These are phyloP conservation scores for Daldinia grandis DNA, from an alignment of 495 filamentous ascomycete genomes.

Conservation along the genomic window DNA sequence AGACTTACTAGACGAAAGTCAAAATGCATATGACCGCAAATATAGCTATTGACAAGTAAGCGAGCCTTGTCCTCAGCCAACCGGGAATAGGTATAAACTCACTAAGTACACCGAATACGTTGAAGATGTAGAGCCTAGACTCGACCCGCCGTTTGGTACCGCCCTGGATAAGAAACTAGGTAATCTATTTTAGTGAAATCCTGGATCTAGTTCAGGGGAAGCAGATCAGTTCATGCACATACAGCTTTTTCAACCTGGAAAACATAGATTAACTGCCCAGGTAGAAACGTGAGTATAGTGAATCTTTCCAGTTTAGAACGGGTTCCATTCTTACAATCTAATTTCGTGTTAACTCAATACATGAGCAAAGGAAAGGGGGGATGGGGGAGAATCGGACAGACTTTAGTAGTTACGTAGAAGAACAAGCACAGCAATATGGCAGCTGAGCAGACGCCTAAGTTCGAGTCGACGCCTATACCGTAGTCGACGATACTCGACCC, in stretches of 20 bases:
- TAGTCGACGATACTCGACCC: constrained; percentile 59
- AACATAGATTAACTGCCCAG: constrained; percentile 58
- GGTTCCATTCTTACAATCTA: constrained; percentile 50
- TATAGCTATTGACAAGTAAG: constrained; percentile 47
- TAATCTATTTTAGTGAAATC: background rate
- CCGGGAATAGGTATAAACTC: constrained; percentile 4
- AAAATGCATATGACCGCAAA: constrained; percentile 57
- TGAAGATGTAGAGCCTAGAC: constrained; percentile 62
- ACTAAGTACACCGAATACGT: constrained; percentile 63
- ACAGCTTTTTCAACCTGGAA: constrained; percentile 65
- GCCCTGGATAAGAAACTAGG: constrained; percentile 61
- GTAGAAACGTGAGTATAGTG: constrained; percentile 14
- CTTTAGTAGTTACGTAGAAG: constrained; percentile 64
- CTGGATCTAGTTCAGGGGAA: background rate
- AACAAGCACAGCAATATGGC: constrained; percentile 60
- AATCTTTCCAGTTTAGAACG: background rate
- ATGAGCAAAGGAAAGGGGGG: background rate
- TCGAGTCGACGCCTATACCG: constrained; percentile 57
- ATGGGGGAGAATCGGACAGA: constrained; percentile 30
- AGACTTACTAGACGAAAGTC: constrained; percentile 61
- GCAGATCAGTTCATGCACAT: constrained; percentile 16
- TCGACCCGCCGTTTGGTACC: constrained; percentile 53
- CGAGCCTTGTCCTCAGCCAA: background rate
- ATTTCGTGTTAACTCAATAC: background rate
- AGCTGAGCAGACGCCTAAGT: constrained; percentile 52